Evolutionary conservation across 2,329 filamentous ascomycete genomes (phyloP), one percentile per base, ranked within the genome.

Genomic region (Pseudogymnoascus sp.): DNA sequence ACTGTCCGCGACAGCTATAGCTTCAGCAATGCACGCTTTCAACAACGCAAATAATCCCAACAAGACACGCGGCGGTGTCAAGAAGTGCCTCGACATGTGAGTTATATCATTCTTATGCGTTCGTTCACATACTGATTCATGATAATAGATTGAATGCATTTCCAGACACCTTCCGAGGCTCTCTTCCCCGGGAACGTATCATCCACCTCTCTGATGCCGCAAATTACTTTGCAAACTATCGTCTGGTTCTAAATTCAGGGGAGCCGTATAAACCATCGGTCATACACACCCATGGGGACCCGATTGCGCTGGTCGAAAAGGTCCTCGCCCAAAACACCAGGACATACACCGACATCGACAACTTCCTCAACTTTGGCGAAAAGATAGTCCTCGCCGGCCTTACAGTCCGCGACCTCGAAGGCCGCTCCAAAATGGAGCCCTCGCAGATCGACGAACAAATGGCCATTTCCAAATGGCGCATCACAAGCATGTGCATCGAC

Each of bases 11-110:
- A 83, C 84, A 1, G 77, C 91, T 7, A 75, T 89, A 41, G 78
- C 78, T 1, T 79, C 84, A 54, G 86, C 87, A 1, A 81, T 92
- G 76, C 79, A 82, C 60, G 82, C 87, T 3, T 94, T 92, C 69
- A 90, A 94, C 69, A 90, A 90, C 69, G 89, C 90, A 2, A 89
- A 87, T 21, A 94, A 94, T 68, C 88, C 88, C 0, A 92, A 93
- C 67, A 84, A 84, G 61, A 89, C 83, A 1, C 81, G 89, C 66
- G 90, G 90, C 13, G 87, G 87, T 0, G 79, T 94, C 68, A 90
- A 90, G 73, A 90, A 85, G 72, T 90, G 88, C 50, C 81, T 87
- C 66, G 87, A 91, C 58, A 88, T 90, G 87, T 88, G 75, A 74
- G 84, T 71, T 37, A 11, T 50, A 36, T 58, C 13, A 31, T 39